A percentile compares a stretch with the other conserved stretches of the same genome.
Conservation (phyloP, 352 stramenopile genomes). For the Blastocystis sp. region DNA sequence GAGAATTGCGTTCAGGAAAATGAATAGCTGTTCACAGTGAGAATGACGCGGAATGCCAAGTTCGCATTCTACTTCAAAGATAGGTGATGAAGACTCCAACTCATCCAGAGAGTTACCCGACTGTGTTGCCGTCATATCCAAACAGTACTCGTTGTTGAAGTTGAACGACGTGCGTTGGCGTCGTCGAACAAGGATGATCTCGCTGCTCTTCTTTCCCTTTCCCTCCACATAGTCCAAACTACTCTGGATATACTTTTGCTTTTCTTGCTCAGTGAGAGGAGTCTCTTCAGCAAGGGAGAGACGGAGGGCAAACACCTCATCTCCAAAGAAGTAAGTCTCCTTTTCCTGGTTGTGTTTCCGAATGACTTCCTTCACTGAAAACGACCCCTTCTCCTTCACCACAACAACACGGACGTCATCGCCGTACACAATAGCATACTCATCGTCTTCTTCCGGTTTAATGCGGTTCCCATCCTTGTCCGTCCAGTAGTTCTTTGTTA, state of each 20-base stretch:
- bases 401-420: background rate
- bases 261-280: background rate
- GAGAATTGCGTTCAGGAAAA: constrained; percentile 14
- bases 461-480: background rate
- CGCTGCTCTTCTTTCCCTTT: no score
- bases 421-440: constrained; percentile 3
- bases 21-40: background rate
- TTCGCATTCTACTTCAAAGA: constrained; percentile 23
- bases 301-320: background rate
- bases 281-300: background rate
- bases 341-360: background rate
- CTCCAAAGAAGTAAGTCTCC: background rate
- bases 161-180: constrained; percentile 2
- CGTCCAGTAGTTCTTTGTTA: constrained; percentile 1
- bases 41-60: background rate
- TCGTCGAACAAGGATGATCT: background rate
- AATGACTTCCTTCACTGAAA: background rate
- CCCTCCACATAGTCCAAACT: background rate
- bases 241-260: background rate
- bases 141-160: background rate
- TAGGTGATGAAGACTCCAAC: background rate
- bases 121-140: background rate
- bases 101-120: background rate
- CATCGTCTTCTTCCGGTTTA: background rate
- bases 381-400: background rate